A percentile compares a stretch with the other conserved stretches of the same genome.
phyloP scores from a whole-genome alignment of 805 yeast species.

The Lipomyces japonicus region DNA sequence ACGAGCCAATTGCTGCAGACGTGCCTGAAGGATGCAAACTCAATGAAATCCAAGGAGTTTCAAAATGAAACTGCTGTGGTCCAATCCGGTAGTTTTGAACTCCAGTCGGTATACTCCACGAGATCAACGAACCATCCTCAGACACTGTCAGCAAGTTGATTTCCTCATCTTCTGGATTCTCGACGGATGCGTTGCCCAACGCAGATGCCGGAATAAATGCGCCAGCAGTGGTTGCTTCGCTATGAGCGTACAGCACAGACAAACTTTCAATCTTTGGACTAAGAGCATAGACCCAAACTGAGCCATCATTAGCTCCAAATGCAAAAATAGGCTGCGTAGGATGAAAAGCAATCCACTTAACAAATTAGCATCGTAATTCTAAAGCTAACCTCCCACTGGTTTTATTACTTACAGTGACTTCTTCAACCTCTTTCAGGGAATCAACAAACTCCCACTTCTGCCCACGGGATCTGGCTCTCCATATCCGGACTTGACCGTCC shows the following conservation, averaged over 20 bases:
- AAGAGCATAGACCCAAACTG: slow-evolving; percentile 88
- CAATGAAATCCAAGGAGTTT: slow-evolving; percentile 86
- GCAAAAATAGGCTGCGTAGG: slow-evolving; percentile 80
- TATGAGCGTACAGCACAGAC: slow-evolving; percentile 53
- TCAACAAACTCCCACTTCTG: slow-evolving; percentile 74
- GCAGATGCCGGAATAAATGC: slow-evolving; percentile 61
- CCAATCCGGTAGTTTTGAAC: slow-evolving; percentile 64
- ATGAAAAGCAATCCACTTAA: slow-evolving; percentile 67
- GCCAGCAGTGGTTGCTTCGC: slow-evolving; percentile 76
- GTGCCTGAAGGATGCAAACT: slow-evolving; percentile 49
- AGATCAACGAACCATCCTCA: slow-evolving; percentile 80
- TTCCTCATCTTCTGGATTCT: slow-evolving; percentile 23
- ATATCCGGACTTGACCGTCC: slow-evolving; percentile 80
- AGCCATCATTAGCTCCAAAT: slow-evolving; percentile 87
- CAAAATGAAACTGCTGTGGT: slow-evolving; percentile 66
- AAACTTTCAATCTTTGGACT: slow-evolving; percentile 52
- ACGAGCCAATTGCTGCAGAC: slow-evolving; percentile 72
- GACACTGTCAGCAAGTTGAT: slow-evolving; percentile 68
- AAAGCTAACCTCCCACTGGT: background rate
- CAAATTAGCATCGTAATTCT: background rate
- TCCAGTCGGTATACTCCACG: slow-evolving; percentile 85
- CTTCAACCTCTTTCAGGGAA: slow-evolving; percentile 82
- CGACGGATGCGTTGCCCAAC: slow-evolving; percentile 44
- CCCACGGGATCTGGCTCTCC: slow-evolving; percentile 68
- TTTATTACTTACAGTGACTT: slow-evolving; percentile 47